phyloP scores from a whole-genome alignment of 176 grass and related monocot genomes.

The Eragrostis nindensis region DNA sequence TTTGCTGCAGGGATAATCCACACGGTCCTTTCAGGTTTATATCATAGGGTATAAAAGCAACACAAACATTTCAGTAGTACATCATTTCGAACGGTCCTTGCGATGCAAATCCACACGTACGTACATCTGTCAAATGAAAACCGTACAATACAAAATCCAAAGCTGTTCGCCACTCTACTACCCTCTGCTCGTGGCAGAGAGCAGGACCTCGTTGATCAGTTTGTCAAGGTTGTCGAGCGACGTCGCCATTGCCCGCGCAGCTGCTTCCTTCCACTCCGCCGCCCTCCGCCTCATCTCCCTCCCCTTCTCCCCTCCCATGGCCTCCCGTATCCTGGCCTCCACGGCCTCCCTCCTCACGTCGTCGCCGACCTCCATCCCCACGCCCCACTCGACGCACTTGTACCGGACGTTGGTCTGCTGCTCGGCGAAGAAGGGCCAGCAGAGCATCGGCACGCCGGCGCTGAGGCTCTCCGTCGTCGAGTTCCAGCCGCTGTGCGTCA shows the following conservation, averaged over 20 bases:
- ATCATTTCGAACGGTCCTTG: too few species aligned
- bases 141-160: too few species aligned
- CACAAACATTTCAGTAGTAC: too few species aligned
- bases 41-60: too few species aligned
- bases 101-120: too few species aligned
- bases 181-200: background rate
- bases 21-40: too few species aligned
- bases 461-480: constrained; percentile 57
- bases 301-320: constrained; percentile 47
- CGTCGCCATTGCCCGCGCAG: background rate
- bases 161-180: background rate
- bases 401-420: constrained; percentile 56
- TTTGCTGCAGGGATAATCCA: too few species aligned
- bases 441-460: constrained; percentile 51
- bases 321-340: constrained; percentile 43
- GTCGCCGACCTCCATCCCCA: constrained; percentile 49
- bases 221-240: constrained; percentile 29
- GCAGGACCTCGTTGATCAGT: constrained; percentile 30
- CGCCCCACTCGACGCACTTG: constrained; percentile 50
- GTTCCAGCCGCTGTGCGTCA: constrained; percentile 93
- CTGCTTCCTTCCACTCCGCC: constrained; percentile 40
- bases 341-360: constrained; percentile 35
- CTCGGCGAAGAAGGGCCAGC: constrained; percentile 56
- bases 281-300: constrained; percentile 44
- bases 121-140: too few species aligned